Conservation (phyloP, 768 basidiomycete genomes). For the Kwoniella botswanensis region DNA sequence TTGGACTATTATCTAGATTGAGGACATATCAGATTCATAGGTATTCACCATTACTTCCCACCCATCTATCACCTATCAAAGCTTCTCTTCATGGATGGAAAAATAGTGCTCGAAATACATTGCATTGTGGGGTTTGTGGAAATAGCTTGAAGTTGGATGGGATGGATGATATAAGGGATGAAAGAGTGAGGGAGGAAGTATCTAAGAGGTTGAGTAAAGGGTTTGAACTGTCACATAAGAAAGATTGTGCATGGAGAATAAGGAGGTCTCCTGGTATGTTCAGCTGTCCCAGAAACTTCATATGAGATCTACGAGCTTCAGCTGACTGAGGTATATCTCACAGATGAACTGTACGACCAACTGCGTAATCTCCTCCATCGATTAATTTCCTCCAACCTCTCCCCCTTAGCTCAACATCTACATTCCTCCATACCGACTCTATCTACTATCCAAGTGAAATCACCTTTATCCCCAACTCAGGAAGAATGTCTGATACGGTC, state of each 20-base stretch:
- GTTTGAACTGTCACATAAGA: constrained; percentile 31
- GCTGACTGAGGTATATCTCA: neutral
- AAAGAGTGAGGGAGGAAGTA: constrained; percentile 34
- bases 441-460: neutral
- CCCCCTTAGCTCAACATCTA: constrained; percentile 19
- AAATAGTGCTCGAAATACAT: constrained; percentile 14
- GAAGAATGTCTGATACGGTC: neutral
- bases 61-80: constrained; percentile 21
- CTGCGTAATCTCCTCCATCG: constrained; percentile 38
- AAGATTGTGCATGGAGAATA: constrained; percentile 42
- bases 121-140: constrained; percentile 35
- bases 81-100: constrained; percentile 40
- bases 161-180: constrained; percentile 31
- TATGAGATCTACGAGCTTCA: neutral
- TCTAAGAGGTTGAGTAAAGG: constrained; percentile 29
- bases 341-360: constrained; percentile 28
- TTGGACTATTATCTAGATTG: constrained; percentile 37
- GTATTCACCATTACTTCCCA: constrained; percentile 22
- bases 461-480: constrained; percentile 2
- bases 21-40: constrained; percentile 30
- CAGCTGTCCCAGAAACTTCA: neutral
- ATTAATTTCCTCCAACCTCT: constrained; percentile 28
- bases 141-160: constrained; percentile 24
- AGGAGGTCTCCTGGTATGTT: constrained; percentile 31
- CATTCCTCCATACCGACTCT: neutral